phyloP scores from a whole-genome alignment of 2,329 filamentous ascomycete species.

The Aspergillus versicolor region DNA sequence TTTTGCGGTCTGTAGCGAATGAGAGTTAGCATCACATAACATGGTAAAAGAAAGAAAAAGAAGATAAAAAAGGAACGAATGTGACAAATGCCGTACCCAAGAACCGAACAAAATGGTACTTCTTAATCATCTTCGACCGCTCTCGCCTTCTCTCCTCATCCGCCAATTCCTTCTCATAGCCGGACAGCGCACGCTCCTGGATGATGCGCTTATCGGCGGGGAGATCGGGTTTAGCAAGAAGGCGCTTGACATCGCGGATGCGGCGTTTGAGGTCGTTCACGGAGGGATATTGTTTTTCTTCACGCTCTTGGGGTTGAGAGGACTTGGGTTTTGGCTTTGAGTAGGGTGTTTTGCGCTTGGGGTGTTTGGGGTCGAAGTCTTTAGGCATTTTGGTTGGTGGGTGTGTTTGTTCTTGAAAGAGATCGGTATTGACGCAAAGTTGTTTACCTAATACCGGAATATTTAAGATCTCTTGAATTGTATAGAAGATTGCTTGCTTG shows the following conservation, averaged over 20 bases:
- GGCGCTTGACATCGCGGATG: constrained; percentile 56
- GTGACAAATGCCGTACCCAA: constrained; percentile 43
- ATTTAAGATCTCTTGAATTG: not conserved
- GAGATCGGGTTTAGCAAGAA: constrained; percentile 51
- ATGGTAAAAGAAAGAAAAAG: not conserved
- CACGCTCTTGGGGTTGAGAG: constrained; percentile 8
- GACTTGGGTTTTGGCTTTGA: not conserved
- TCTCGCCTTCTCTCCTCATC: constrained; percentile 50
- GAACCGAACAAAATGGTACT: constrained; percentile 67
- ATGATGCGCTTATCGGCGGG: constrained; percentile 57
- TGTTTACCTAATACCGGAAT: too few species aligned
- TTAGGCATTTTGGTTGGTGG: not conserved
- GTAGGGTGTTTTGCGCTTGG: constrained; percentile 4
- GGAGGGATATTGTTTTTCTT: constrained; percentile 31
- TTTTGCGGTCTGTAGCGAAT: constrained; percentile 38
- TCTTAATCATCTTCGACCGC: constrained; percentile 56
- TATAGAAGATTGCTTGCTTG: not conserved
- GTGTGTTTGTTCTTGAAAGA: not conserved
- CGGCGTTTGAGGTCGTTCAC: constrained; percentile 55
- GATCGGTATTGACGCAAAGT: not conserved
- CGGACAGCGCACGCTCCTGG: constrained; percentile 59
- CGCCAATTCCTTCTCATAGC: constrained; percentile 56
- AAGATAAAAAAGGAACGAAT: not conserved
- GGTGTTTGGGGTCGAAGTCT: not conserved
- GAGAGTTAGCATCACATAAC: constrained; percentile 10